A percentile compares a stretch with the other conserved stretches of the same genome.
phyloP scores from a whole-genome alignment of 1,284 basidiomycete species.

The Anthracocystis panici-leucophaei region DNA sequence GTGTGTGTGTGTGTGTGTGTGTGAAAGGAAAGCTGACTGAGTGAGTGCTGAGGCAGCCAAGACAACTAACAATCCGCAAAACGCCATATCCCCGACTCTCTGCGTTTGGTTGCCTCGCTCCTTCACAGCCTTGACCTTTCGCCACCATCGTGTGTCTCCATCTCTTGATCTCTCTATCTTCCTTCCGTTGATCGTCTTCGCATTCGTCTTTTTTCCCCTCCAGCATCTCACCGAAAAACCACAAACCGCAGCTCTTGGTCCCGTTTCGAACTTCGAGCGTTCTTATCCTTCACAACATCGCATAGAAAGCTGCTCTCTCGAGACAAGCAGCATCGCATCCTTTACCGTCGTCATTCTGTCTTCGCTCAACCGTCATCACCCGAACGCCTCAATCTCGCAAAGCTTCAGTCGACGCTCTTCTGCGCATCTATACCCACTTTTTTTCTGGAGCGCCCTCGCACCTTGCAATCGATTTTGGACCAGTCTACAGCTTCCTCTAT shows the following conservation, averaged over 20 bases:
- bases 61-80: neutral
- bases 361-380: no score
- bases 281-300: slow-evolving; percentile 7
- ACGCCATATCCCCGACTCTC: neutral
- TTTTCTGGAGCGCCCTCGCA: neutral
- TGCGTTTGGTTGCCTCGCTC: neutral
- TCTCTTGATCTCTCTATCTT: neutral
- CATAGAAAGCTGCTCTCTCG: no score
- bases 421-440: slow-evolving; percentile 5
- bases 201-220: neutral
- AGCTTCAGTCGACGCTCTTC: neutral
- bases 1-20: no score
- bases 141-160: slow-evolving; percentile 2
- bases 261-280: neutral
- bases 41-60: neutral
- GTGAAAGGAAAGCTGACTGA: neutral
- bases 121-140: neutral
- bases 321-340: no score
- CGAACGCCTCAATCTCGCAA: no score
- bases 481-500: neutral
- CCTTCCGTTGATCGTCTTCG: neutral
- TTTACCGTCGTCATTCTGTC: no score
- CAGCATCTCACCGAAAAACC: neutral
- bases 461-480: slow-evolving; percentile 1
- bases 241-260: neutral